These are phyloP conservation scores for Phytopythium delawarense DNA, from an alignment of 352 stramenopile genomes.

Conservation along the genomic window DNA sequence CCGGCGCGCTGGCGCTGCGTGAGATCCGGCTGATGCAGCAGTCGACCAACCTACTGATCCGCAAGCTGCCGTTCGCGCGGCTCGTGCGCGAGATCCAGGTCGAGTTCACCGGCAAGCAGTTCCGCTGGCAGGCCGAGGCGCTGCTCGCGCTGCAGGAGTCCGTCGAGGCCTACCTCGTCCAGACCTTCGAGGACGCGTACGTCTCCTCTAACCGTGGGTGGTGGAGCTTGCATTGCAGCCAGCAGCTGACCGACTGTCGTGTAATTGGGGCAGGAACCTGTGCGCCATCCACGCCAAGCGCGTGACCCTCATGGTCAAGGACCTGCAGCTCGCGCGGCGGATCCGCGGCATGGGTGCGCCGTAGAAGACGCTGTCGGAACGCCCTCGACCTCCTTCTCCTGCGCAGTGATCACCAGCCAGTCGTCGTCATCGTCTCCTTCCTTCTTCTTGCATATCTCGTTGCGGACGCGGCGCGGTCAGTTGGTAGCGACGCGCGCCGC, in stretches of 20 bases:
- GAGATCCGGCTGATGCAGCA: slow-evolving; percentile 97
- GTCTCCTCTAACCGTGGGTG: slow-evolving; percentile 14
- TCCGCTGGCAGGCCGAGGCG: slow-evolving; percentile 90
- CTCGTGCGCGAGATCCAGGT: slow-evolving; percentile 93
- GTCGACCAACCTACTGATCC: slow-evolving; percentile 94
- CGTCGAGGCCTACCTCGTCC: slow-evolving; percentile 93
- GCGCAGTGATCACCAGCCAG: neutral
- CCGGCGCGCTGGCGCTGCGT: slow-evolving; percentile 82
- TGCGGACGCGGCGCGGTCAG: neutral
- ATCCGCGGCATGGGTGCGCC: slow-evolving; percentile 70
- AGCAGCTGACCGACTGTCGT: neutral
- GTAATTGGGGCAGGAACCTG: slow-evolving; percentile 80
- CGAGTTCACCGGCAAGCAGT: slow-evolving; percentile 71
- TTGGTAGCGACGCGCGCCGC: neutral
- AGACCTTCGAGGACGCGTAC: slow-evolving; percentile 94
- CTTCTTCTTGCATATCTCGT: neutral
- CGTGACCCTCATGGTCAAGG: slow-evolving; percentile 95
- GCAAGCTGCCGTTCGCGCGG: slow-evolving; percentile 95
- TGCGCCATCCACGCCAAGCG: slow-evolving; percentile 95
- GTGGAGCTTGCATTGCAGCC: neutral
- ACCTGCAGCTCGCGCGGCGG: slow-evolving; percentile 92
- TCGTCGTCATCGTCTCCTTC: neutral
- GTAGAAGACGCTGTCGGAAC: neutral
- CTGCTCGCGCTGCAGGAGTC: slow-evolving; percentile 93
- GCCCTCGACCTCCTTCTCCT: neutral